phyloP scores from a whole-genome alignment of 2,329 filamentous ascomycete species.

The Scytalidium lignicola region DNA sequence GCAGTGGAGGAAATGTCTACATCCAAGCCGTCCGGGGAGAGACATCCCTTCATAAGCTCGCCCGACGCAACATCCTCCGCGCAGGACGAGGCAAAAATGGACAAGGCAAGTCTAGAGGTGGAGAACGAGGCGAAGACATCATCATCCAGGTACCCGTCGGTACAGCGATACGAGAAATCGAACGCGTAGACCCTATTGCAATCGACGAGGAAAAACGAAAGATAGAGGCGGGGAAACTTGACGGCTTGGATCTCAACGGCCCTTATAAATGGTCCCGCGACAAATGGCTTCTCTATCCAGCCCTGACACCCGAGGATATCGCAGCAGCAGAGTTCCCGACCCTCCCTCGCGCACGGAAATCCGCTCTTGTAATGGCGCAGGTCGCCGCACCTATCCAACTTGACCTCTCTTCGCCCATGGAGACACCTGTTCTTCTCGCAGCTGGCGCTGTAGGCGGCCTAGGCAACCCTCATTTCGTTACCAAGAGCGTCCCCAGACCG shows the following conservation, averaged over 20 bases:
- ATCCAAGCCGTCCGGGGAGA: conserved; percentile 90
- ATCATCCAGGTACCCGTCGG: conserved; percentile 89
- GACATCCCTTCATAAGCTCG: conserved; percentile 89
- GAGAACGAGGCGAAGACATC: conserved; percentile 79
- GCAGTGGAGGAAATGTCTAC: conserved; percentile 85
- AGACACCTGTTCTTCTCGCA: conserved; percentile 77
- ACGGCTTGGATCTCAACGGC: conserved; percentile 19
- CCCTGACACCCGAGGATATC: conserved; percentile 67
- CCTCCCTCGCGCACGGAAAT: conserved; percentile 49
- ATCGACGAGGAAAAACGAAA: conserved; percentile 52
- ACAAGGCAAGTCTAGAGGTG: conserved; percentile 67
- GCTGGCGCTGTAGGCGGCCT: conserved; percentile 84
- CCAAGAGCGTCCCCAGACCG: conserved; percentile 67
- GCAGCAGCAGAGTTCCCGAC: conserved; percentile 52
- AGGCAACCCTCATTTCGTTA: conserved; percentile 90
- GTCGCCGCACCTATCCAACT: conserved; percentile 68
- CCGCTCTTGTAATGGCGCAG: conserved; percentile 51
- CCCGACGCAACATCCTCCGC: conserved; percentile 67
- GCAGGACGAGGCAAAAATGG: conserved; percentile 74
- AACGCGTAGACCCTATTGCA: conserved; percentile 68
- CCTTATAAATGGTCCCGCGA: conserved; percentile 45
- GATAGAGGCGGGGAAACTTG: conserved; percentile 34
- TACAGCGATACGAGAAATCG: conserved; percentile 80
- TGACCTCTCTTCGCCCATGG: conserved; percentile 71
- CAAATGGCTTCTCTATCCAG: conserved; percentile 85